Base-by-base conservation (phyloP, 2,329 filamentous ascomycete genomes). In the Rhinocladiella mackenziei region DNA sequence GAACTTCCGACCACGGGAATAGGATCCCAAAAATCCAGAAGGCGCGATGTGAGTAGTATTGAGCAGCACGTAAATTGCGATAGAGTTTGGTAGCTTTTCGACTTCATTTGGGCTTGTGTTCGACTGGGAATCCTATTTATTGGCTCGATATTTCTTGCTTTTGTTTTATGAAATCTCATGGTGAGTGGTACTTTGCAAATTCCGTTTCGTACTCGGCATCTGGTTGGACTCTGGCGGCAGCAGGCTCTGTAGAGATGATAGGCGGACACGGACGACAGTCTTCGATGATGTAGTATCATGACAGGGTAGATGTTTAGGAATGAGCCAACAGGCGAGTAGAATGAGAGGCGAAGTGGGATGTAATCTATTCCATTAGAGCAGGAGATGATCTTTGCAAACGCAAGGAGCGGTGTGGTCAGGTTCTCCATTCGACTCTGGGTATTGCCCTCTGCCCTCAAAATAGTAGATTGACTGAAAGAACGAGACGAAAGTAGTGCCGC, bases 11-110 rank as follows among this genome's bases (percentile, higher is more conserved):
- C 76, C 82, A 84, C 0, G 86, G 86, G 58, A 92, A 92, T 17
- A 94, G 65, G 14, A 91, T 68, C 18, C 84, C 87, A 56, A 91
- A 92, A 60, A n/a, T n/a, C 94, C 87, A 15, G 79, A 84, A 64
- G 92, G 87, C 45, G 77, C 86, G 17, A 92, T 74, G 60, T 94
- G 87, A 0, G 86, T 85, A 11, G 81, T 84, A 13, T 45, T 28
- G 19, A 39, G 34, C 34, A 45, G n/a, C 8, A 34, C 45, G 18
- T 26, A 33, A 32, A 22, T 25, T 11, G 15, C 25, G 1, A 25
- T 32, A 14, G 23, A n/a, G 18, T 13, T 28, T 9, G 6, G 18
- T 15, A n/a, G n/a, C n/a, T n/a, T n/a, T n/a, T n/a, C n/a, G n/a
- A n/a, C n/a, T n/a, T n/a, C n/a, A n/a, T n/a, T n/a, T n/a, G n/a